These are phyloP conservation scores for Colletotrichum liriopes DNA, from an alignment of 2,329 filamentous ascomycete species.

Conservation along the genomic window DNA sequence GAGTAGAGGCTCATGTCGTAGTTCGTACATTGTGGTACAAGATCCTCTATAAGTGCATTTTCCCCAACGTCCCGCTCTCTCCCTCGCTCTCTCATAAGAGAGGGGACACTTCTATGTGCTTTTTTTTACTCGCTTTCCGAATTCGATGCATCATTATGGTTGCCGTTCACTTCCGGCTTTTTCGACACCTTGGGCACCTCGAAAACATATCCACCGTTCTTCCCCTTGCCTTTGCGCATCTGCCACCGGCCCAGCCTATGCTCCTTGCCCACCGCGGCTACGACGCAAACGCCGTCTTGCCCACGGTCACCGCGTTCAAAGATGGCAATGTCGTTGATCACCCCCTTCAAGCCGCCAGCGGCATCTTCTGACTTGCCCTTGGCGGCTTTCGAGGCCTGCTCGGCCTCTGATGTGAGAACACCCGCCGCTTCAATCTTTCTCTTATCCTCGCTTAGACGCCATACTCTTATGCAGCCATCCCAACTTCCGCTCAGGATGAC, in stretches of 20 bases:
- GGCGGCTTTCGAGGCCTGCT: constrained; percentile 33
- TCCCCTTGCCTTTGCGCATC: constrained; percentile 69
- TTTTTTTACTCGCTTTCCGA: constrained; percentile 42
- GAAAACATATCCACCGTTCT: constrained; percentile 90
- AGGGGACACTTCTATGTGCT: constrained; percentile 32
- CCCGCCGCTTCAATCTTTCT: constrained; percentile 82
- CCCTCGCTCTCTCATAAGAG: neutral
- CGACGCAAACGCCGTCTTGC: constrained; percentile 83
- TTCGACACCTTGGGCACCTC: constrained; percentile 75
- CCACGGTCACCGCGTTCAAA: constrained; percentile 88
- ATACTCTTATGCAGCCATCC: constrained; percentile 90
- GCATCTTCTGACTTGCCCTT: constrained; percentile 43
- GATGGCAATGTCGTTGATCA: constrained; percentile 90
- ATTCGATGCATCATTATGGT: constrained; percentile 48
- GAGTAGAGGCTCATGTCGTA: constrained; percentile 35
- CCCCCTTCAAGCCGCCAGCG: constrained; percentile 67
- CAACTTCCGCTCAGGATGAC: constrained; percentile 93
- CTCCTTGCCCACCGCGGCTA: constrained; percentile 90
- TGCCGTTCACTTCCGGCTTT: constrained; percentile 53
- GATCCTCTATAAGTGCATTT: constrained; percentile 30
- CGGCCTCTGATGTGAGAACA: constrained; percentile 60
- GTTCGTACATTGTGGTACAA: constrained; percentile 42
- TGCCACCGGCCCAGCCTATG: constrained; percentile 90
- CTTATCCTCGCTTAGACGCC: constrained; percentile 89
- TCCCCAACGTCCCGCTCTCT: constrained; percentile 15